A percentile compares a stretch with the other conserved stretches of the same genome.
Conservation (phyloP, 192 early-diverging fungal species). For the Geosiphon pyriformis region DNA sequence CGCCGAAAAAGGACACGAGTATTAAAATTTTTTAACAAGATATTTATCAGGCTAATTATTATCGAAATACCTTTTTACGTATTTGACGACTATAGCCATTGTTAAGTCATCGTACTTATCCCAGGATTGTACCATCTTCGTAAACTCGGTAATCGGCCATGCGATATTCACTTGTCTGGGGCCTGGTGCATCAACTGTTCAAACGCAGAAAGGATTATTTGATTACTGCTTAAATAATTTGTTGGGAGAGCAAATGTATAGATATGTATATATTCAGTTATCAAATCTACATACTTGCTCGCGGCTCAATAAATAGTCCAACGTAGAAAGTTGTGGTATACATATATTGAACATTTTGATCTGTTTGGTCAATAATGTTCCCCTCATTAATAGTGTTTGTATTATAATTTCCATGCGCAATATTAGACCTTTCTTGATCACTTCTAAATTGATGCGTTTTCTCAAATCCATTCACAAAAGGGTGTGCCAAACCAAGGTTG, state of each 20-base stretch:
- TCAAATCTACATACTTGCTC: constrained; percentile 34
- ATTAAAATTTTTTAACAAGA: too few relatives aligned
- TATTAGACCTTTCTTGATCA: constrained; percentile 61
- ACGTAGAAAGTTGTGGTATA: constrained; percentile 87
- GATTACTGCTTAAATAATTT: constrained; percentile 20
- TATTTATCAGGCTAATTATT: too few relatives aligned
- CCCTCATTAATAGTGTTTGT: constrained; percentile 33
- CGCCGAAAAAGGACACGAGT: too few relatives aligned
- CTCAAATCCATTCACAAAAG: constrained; percentile 85
- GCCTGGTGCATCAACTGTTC: constrained; percentile 38
- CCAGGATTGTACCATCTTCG: constrained; percentile 73
- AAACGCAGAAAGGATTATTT: constrained; percentile 26
- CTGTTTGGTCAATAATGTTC: constrained; percentile 19
- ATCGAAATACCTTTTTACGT: constrained; percentile 55
- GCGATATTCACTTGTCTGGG: constrained; percentile 68
- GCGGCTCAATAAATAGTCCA: constrained; percentile 66
- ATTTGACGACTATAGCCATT: constrained; percentile 64
- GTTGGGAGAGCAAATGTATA: background rate
- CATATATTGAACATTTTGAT: constrained; percentile 32
- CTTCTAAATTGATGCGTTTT: constrained; percentile 56
- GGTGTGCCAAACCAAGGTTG: constrained; percentile 71
- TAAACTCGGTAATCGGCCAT: constrained; percentile 81
- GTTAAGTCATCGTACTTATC: constrained; percentile 63
- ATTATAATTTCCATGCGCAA: constrained; percentile 58
- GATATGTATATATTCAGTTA: background rate